Percentiles rank a stretch among this genome's conserved stretches.
Evolutionary conservation across 1,139 yeast species (phyloP).

Genomic region (Taphrina pruni): DNA sequence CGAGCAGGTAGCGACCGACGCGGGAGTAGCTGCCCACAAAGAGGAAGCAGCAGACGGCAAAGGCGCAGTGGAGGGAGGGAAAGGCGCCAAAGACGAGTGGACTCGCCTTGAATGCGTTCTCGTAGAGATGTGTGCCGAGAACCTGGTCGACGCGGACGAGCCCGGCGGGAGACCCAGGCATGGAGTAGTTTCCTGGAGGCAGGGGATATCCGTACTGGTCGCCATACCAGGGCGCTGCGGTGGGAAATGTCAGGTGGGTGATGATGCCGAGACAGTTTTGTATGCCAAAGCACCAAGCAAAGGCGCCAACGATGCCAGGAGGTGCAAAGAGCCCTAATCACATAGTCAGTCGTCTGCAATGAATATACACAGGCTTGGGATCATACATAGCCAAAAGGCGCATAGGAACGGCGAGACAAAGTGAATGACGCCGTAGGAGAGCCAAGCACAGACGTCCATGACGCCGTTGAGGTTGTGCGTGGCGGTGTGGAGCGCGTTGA

Average conservation of each 20-base stretch:
- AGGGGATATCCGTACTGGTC: slow-evolving; percentile 84
- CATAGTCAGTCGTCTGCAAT: neutral
- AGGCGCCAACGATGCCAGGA: slow-evolving; percentile 63
- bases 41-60: slow-evolving; percentile 63
- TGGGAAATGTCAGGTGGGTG: slow-evolving; percentile 82
- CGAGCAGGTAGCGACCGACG: slow-evolving; percentile 48
- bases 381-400: slow-evolving; percentile 65
- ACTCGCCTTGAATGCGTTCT: slow-evolving; percentile 79
- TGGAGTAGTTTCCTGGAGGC: slow-evolving; percentile 86
- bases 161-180: slow-evolving; percentile 98
- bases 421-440: slow-evolving; percentile 92
- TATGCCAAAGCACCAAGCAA: slow-evolving; percentile 80
- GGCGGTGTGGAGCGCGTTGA: slow-evolving; percentile 19
- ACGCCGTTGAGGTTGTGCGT: slow-evolving; percentile 51
- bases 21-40: slow-evolving; percentile 55
- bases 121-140: slow-evolving; percentile 81
- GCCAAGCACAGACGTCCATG: slow-evolving; percentile 87
- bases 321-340: slow-evolving; percentile 74
- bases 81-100: slow-evolving; percentile 97
- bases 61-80: slow-evolving; percentile 85
- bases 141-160: slow-evolving; percentile 83
- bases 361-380: neutral
- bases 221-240: slow-evolving; percentile 90
- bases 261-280: slow-evolving; percentile 87
- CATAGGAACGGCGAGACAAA: slow-evolving; percentile 88